Conservation (phyloP, 768 basidiomycete genomes). For the Macrolepiota dolichaula region DNA sequence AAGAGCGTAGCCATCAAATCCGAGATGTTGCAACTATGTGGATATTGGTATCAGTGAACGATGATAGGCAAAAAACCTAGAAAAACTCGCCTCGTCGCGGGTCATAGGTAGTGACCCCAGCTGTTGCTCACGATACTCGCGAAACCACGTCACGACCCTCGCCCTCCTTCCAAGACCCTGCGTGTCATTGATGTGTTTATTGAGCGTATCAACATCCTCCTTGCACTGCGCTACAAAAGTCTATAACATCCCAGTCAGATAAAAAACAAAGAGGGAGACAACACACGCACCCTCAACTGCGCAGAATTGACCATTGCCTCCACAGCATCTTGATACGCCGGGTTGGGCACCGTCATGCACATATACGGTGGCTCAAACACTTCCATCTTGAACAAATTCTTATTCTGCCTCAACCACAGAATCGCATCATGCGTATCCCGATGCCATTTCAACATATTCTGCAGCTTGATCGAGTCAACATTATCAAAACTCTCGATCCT, state of each 20-base stretch:
- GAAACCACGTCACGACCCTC: slow-evolving; percentile 68
- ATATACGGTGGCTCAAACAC: slow-evolving; percentile 87
- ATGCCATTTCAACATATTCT: slow-evolving; percentile 51
- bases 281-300: slow-evolving; percentile 57
- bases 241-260: slow-evolving; percentile 33
- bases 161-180: slow-evolving; percentile 48
- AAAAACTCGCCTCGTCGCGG: slow-evolving; percentile 54
- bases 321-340: slow-evolving; percentile 58
- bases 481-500: slow-evolving; percentile 58
- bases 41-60: too few species aligned
- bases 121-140: slow-evolving; percentile 35
- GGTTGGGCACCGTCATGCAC: slow-evolving; percentile 64
- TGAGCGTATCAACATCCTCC: slow-evolving; percentile 76
- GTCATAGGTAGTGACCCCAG: slow-evolving; percentile 53
- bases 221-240: slow-evolving; percentile 82
- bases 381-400: slow-evolving; percentile 65
- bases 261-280: background rate
- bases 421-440: slow-evolving; percentile 60
- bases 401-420: slow-evolving; percentile 69
- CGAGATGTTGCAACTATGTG: slow-evolving; percentile 52
- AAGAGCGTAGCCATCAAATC: slow-evolving; percentile 82
- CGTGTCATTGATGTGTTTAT: slow-evolving; percentile 63
- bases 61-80: background rate
- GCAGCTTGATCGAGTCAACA: slow-evolving; percentile 55
- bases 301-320: slow-evolving; percentile 64